A percentile compares a stretch with the other conserved stretches of the same genome.
These are phyloP conservation scores for Cyphellophora europaea DNA, from an alignment of 2,329 filamentous ascomycete genomes.

Conservation along the genomic window DNA sequence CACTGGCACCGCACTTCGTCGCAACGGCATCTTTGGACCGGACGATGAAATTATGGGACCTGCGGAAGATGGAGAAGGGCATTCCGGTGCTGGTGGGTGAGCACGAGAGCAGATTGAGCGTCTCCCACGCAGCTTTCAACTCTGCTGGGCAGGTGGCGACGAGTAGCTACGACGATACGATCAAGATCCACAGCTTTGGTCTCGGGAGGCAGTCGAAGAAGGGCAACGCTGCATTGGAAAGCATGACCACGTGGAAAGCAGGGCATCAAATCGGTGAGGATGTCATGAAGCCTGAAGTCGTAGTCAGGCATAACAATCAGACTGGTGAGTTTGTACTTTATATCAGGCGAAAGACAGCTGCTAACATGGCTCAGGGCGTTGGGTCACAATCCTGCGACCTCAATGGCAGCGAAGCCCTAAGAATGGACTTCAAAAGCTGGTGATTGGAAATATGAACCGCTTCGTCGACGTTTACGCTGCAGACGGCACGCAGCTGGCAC, in stretches of 20 bases:
- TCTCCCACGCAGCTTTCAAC: slow-evolving; percentile 90
- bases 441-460: slow-evolving; percentile 94
- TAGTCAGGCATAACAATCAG: slow-evolving; percentile 85
- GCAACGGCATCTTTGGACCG: slow-evolving; percentile 86
- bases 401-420: slow-evolving; percentile 80
- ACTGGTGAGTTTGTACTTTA: slow-evolving; percentile 77
- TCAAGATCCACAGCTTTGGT: slow-evolving; percentile 81
- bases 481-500: slow-evolving; percentile 77
- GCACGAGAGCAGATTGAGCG: slow-evolving; percentile 72
- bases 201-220: slow-evolving; percentile 20
- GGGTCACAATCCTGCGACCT: slow-evolving; percentile 52
- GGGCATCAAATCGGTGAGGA: slow-evolving; percentile 49
- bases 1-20: slow-evolving; percentile 67
- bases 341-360: not conserved
- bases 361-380: slow-evolving; percentile 12
- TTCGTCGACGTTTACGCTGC: slow-evolving; percentile 86
- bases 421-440: slow-evolving; percentile 77
- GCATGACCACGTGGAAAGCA: slow-evolving; percentile 49
- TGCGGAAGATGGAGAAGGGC: slow-evolving; percentile 58
- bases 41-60: slow-evolving; percentile 84
- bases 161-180: slow-evolving; percentile 85
- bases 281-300: slow-evolving; percentile 59
- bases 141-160: slow-evolving; percentile 78
- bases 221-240: slow-evolving; percentile 29
- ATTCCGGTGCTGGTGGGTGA: slow-evolving; percentile 66